Evolutionary conservation across 352 stramenopile species (phyloP).

Genomic region (Pythium diclinum): DNA sequence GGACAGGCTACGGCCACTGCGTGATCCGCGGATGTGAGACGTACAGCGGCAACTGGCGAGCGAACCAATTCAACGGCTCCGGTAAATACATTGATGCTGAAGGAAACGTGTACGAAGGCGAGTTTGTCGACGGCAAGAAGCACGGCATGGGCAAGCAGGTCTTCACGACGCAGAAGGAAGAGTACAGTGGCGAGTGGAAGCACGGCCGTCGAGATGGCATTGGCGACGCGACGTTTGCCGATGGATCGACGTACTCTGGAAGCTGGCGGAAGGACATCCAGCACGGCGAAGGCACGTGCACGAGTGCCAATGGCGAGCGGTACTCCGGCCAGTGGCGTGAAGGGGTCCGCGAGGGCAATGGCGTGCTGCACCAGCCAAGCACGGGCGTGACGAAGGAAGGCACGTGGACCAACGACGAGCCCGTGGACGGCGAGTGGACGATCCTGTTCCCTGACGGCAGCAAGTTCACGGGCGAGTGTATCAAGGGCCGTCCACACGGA

Average conservation of each 20-base stretch:
- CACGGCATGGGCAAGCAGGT: conserved; percentile 66
- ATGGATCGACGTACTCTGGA: conserved; percentile 58
- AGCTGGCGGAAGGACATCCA: conserved; percentile 51
- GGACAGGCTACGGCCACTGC: conserved; percentile 66
- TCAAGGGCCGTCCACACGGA: conserved; percentile 60
- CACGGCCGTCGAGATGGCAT: conserved; percentile 52
- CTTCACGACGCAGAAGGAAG: conserved; percentile 28
- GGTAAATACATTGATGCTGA: conserved; percentile 82
- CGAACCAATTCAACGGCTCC: conserved; percentile 72
- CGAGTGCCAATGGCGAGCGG: conserved; percentile 44
- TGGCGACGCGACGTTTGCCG: conserved; percentile 48
- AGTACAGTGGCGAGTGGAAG: conserved; percentile 67
- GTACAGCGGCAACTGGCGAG: conserved; percentile 68
- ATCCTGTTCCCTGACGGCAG: conserved; percentile 74
- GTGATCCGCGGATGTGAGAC: conserved; percentile 73
- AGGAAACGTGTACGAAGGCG: conserved; percentile 78
- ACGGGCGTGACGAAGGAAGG: conserved; percentile 70
- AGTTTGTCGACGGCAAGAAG: conserved; percentile 73
- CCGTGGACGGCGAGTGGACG: conserved; percentile 68
- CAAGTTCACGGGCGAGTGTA: conserved; percentile 69
- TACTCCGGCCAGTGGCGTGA: conserved; percentile 72
- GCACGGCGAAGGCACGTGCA: conserved; percentile 66
- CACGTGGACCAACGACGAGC: conserved; percentile 49
- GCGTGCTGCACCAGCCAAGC: conserved; percentile 39
- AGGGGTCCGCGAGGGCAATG: conserved; percentile 49